These are phyloP conservation scores for Actinomucor elegans DNA, from an alignment of 371 early-diverging fungal genomes.

Conservation along the genomic window DNA sequence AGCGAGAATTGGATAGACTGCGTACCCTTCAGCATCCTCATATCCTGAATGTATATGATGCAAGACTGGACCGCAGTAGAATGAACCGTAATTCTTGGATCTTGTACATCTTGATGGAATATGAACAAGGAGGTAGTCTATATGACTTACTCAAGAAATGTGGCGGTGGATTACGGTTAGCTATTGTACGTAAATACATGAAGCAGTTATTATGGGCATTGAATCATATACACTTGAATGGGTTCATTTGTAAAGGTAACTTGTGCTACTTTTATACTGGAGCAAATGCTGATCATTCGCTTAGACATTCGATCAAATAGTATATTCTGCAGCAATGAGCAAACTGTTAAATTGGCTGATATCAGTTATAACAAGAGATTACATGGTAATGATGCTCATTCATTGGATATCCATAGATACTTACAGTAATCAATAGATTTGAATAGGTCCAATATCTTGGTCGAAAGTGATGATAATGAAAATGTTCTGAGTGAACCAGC, in stretches of 20 bases:
- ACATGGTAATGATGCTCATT: slow-evolving; percentile 35
- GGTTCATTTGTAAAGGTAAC: slow-evolving; percentile 62
- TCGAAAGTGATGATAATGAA: slow-evolving; percentile 41
- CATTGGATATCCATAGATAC: background rate
- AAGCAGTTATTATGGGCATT: slow-evolving; percentile 60
- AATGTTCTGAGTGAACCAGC: slow-evolving; percentile 12
- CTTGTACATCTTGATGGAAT: slow-evolving; percentile 58
- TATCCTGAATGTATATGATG: slow-evolving; percentile 55
- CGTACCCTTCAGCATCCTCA: slow-evolving; percentile 56
- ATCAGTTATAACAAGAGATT: slow-evolving; percentile 49
- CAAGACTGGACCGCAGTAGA: slow-evolving; percentile 46
- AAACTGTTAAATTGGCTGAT: slow-evolving; percentile 44
- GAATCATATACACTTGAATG: slow-evolving; percentile 56
- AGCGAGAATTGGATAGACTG: slow-evolving; percentile 60
- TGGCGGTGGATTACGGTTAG: slow-evolving; percentile 49
- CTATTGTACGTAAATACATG: slow-evolving; percentile 56
- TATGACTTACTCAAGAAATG: slow-evolving; percentile 48
- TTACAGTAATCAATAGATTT: slow-evolving; percentile 25
- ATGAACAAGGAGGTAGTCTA: slow-evolving; percentile 47
- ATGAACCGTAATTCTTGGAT: slow-evolving; percentile 43
- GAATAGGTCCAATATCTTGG: slow-evolving; percentile 39
- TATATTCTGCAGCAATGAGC: slow-evolving; percentile 38
- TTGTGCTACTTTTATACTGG: background rate
- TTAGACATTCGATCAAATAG: slow-evolving; percentile 41
- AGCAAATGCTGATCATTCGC: background rate